A percentile compares a stretch with the other conserved stretches of the same genome.
phyloP scores from a whole-genome alignment of 345 rosid genomes.

The Orychophragmus violaceus region DNA sequence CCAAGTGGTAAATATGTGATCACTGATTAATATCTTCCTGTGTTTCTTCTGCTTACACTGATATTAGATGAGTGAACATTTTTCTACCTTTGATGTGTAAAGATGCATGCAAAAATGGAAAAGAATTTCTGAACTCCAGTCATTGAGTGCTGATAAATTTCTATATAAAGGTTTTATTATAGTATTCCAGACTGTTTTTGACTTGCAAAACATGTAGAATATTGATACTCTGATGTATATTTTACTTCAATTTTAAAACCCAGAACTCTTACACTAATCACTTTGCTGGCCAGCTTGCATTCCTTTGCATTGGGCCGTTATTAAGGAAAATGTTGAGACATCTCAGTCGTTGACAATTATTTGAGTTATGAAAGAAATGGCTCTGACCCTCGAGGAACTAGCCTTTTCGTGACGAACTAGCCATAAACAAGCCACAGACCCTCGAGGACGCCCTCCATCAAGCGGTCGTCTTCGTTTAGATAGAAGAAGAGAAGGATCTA shows the following conservation, averaged over 20 bases:
- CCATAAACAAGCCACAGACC: too few relatives aligned
- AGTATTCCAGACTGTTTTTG: not conserved
- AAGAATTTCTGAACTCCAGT: not conserved
- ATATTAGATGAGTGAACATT: not conserved
- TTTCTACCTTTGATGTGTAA: not conserved
- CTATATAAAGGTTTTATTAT: not conserved
- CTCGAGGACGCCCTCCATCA: too few relatives aligned
- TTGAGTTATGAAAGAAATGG: too few relatives aligned
- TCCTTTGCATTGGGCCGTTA: slow-evolving; percentile 93
- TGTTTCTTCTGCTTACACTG: not conserved
- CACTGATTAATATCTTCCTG: not conserved
- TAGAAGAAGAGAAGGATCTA: too few relatives aligned
- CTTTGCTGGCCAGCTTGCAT: slow-evolving; percentile 61
- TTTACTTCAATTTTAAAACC: not conserved
- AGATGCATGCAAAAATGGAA: not conserved
- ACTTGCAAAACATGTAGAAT: not conserved
- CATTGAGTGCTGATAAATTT: not conserved
- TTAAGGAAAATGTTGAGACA: slow-evolving; percentile 75
- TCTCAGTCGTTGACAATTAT: too few relatives aligned
- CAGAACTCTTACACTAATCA: not conserved
- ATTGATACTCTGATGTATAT: not conserved
- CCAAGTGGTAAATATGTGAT: not conserved
- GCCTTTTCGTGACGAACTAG: too few relatives aligned
- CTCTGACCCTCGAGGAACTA: too few relatives aligned
- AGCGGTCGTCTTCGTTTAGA: too few relatives aligned